Percentiles rank a stretch among this genome's conserved stretches.
Evolutionary conservation across 2,329 filamentous ascomycete species (phyloP).

Genomic region (Fusarium nelsonii): DNA sequence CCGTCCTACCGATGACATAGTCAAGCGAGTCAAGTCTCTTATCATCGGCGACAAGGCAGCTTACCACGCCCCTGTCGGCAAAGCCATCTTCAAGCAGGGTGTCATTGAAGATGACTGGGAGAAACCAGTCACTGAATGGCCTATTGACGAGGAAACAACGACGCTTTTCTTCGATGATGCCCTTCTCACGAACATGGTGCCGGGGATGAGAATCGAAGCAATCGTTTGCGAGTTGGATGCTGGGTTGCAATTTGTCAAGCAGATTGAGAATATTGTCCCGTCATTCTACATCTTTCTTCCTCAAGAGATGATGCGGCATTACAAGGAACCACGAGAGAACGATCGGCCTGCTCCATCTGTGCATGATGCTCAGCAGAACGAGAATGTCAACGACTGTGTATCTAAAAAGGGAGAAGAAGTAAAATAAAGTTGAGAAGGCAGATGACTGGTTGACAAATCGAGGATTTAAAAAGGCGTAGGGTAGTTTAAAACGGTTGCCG

Average conservation of each 20-base stretch:
- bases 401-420: constrained; percentile 38
- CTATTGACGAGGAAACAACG: constrained; percentile 35
- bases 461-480: constrained; percentile 9
- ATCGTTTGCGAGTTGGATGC: constrained; percentile 70
- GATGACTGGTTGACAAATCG: neutral
- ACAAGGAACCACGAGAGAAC: constrained; percentile 67
- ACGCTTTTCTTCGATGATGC: constrained; percentile 77
- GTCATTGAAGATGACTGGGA: constrained; percentile 63
- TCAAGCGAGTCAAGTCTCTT: constrained; percentile 60
- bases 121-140: constrained; percentile 44
- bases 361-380: constrained; percentile 48
- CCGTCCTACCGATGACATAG: constrained; percentile 56
- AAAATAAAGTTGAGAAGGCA: neutral
- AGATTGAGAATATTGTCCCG: constrained; percentile 66
- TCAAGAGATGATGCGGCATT: constrained; percentile 77
- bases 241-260: constrained; percentile 74
- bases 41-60: constrained; percentile 51
- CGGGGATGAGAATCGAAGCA: constrained; percentile 73
- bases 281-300: constrained; percentile 74
- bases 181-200: constrained; percentile 64
- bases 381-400: constrained; percentile 25
- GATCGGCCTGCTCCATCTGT: constrained; percentile 62
- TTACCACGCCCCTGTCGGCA: constrained; percentile 59
- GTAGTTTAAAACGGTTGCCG: neutral
- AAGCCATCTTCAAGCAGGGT: constrained; percentile 58